A percentile compares a stretch with the other conserved stretches of the same genome.
phyloP scores from a whole-genome alignment of 495 filamentous ascomycete species.

The Glutinoglossum americanum region DNA sequence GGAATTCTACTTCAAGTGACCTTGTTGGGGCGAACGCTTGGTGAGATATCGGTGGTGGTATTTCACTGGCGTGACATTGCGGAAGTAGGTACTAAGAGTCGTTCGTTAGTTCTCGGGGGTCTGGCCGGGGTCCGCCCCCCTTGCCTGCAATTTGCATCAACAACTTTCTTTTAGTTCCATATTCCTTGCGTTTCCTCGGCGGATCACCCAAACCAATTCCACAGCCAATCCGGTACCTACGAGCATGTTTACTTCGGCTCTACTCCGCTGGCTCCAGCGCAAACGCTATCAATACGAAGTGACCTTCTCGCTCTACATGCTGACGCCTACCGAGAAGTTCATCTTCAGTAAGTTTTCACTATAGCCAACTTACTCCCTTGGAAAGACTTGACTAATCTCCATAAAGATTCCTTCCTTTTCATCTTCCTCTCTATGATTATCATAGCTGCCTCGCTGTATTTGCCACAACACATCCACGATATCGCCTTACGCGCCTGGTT shows the following conservation, averaged over 20 bases:
- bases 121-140: neutral
- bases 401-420: constrained; percentile 70
- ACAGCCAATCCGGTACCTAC: neutral
- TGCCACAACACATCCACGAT: constrained; percentile 66
- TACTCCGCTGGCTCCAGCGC: constrained; percentile 37
- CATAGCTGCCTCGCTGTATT: constrained; percentile 71
- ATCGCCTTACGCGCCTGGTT: constrained; percentile 75
- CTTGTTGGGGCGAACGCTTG: neutral
- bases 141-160: neutral
- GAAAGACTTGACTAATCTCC: neutral
- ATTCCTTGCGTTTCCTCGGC: no score
- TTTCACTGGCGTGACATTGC: neutral
- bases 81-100: neutral
- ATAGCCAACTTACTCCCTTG: neutral
- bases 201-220: no score
- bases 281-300: constrained; percentile 80
- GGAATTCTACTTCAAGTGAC: no score
- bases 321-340: constrained; percentile 64
- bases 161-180: no score
- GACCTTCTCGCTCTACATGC: constrained; percentile 69
- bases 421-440: constrained; percentile 66
- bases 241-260: neutral
- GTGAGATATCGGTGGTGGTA: neutral
- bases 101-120: neutral
- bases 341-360: constrained; percentile 59